A percentile compares a stretch with the other conserved stretches of the same genome.
These are phyloP conservation scores for Hypoxylon rubiginosum DNA, from an alignment of 2,329 filamentous ascomycete species.

Conservation along the genomic window DNA sequence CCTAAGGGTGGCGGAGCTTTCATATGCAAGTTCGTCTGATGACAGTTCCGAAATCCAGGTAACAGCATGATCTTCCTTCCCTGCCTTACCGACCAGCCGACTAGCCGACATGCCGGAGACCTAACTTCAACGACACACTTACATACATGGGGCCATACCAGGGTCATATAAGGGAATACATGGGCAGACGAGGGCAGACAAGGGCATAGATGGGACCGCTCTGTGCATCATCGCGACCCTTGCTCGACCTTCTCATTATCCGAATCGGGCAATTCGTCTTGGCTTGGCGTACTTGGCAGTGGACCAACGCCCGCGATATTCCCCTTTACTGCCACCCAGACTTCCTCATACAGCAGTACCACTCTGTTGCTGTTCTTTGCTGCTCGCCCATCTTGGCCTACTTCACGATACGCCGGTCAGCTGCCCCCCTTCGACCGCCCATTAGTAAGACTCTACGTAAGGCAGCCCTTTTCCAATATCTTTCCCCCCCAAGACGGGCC, in stretches of 20 bases:
- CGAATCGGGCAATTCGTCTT: slow-evolving; percentile 31
- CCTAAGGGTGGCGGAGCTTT: slow-evolving; percentile 28
- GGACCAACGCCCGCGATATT: slow-evolving; percentile 36
- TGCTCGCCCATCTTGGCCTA: slow-evolving; percentile 24
- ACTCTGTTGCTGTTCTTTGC: slow-evolving; percentile 2
- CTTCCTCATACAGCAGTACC: slow-evolving; percentile 28
- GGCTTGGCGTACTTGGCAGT: slow-evolving; percentile 35
- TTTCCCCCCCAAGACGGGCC: slow-evolving; percentile 2
- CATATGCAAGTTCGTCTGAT: slow-evolving; percentile 37
- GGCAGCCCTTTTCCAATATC: slow-evolving; percentile 15
- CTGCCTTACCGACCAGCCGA: slow-evolving; percentile 27
- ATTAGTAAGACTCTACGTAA: slow-evolving; percentile 26
- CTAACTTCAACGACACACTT: slow-evolving; percentile 18
- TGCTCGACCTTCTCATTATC: slow-evolving; percentile 33
- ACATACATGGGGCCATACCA: slow-evolving; percentile 16
- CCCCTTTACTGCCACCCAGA: slow-evolving; percentile 38
- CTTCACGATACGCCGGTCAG: slow-evolving; percentile 33
- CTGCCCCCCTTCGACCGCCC: slow-evolving; percentile 12
- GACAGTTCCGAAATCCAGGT: slow-evolving; percentile 42
- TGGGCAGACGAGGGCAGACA: background rate
- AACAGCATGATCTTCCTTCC: slow-evolving; percentile 38
- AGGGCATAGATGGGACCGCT: slow-evolving; percentile 3
- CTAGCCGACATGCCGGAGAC: slow-evolving; percentile 10
- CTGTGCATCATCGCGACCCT: slow-evolving; percentile 30
- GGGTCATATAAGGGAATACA: background rate